Percentiles rank a stretch among this genome's conserved stretches.
Evolutionary conservation across 2,329 filamentous ascomycete genomes (phyloP).

Genomic region (Paecilomyces sp.): DNA sequence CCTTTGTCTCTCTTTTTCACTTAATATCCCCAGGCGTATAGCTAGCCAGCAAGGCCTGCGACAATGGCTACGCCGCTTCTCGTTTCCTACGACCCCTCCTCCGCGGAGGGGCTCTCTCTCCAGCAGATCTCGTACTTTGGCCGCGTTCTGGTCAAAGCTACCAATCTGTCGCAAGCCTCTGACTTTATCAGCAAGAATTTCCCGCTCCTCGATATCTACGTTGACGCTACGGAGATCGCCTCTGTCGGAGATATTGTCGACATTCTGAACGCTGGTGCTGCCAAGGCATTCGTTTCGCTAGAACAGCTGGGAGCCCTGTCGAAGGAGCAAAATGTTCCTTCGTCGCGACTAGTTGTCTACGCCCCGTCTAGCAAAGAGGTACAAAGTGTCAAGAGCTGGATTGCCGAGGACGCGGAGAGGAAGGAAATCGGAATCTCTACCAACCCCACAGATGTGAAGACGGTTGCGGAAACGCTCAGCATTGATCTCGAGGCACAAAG

Average conservation of each 20-base stretch:
- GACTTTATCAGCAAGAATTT: conserved; percentile 53
- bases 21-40: neutral
- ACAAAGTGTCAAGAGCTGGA: conserved; percentile 32
- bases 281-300: conserved; percentile 72
- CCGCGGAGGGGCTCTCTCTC: conserved; percentile 44
- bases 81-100: conserved; percentile 34
- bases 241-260: conserved; percentile 67
- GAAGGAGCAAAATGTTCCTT: conserved; percentile 43
- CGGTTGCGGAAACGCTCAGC: conserved; percentile 29
- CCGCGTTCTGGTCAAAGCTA: conserved; percentile 49
- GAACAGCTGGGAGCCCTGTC: conserved; percentile 56
- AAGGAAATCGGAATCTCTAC: conserved; percentile 29
- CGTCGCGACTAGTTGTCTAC: conserved; percentile 51
- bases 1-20: neutral
- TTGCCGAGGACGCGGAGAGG: conserved; percentile 27
- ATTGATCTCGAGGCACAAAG: conserved; percentile 32
- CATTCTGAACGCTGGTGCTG: conserved; percentile 77
- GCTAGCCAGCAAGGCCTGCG: neutral
- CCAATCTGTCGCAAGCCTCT: conserved; percentile 30
- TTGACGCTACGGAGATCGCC: conserved; percentile 66
- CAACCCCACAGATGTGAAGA: conserved; percentile 29
- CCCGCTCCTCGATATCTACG: conserved; percentile 54
- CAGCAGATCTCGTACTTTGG: conserved; percentile 53
- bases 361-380: conserved; percentile 35
- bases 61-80: conserved; percentile 37